These are phyloP conservation scores for Paratinospora sagittata DNA, from an alignment of 164 flowering plant genomes.

Conservation along the genomic window DNA sequence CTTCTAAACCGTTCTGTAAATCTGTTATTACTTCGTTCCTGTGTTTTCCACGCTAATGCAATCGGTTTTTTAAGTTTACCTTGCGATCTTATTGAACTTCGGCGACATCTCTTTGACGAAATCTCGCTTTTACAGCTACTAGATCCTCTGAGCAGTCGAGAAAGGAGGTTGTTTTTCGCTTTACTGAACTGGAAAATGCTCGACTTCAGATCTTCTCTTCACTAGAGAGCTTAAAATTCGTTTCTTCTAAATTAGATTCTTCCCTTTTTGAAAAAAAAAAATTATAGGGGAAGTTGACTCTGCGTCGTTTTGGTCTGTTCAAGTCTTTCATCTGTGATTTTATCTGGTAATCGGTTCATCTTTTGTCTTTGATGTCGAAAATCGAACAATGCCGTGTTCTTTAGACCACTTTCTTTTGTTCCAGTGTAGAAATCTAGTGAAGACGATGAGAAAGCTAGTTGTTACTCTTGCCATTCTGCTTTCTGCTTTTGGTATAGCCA, in stretches of 20 bases:
- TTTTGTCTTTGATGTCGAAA: not conserved
- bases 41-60: not conserved
- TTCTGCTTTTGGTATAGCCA: conserved; percentile 15
- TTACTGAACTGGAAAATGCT: too few relatives aligned
- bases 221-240: not conserved
- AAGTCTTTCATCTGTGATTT: not conserved
- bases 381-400: conserved; percentile 1
- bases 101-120: not conserved
- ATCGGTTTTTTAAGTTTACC: not conserved
- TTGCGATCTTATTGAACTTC: not conserved
- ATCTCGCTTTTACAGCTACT: not conserved
- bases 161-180: too few relatives aligned
- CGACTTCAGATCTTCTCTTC: too few relatives aligned
- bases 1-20: not conserved
- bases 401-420: not conserved
- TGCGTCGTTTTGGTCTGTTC: not conserved
- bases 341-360: not conserved
- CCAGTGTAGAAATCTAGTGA: not conserved
- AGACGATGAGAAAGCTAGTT: conserved; percentile 17
- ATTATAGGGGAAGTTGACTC: not conserved
- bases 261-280: not conserved
- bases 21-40: conserved; percentile 4
- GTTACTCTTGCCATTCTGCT: conserved; percentile 8
- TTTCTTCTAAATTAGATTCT: not conserved
- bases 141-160: too few relatives aligned